These are phyloP conservation scores for Colletotrichum australisinense DNA, from an alignment of 2,329 filamentous ascomycete species.

Conservation along the genomic window DNA sequence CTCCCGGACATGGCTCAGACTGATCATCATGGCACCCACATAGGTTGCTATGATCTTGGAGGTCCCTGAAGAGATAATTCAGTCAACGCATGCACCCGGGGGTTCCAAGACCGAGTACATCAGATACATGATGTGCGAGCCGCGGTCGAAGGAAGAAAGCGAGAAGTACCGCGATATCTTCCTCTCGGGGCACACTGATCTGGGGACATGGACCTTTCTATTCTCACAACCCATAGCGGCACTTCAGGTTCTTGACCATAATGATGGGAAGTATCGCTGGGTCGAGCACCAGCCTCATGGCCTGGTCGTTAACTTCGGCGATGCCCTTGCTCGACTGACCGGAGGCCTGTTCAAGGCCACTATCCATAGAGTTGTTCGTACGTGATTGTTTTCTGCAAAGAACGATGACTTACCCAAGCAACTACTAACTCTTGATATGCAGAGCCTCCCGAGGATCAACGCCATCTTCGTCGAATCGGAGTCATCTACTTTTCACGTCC, in stretches of 20 bases:
- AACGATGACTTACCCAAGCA: too few species aligned
- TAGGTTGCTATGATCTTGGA: constrained; percentile 35
- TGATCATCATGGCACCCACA: too few species aligned
- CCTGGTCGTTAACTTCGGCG: constrained; percentile 51
- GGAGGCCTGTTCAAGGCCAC: constrained; percentile 45
- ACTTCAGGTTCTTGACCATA: constrained; percentile 49
- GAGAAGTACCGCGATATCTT: constrained; percentile 50
- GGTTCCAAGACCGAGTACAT: constrained; percentile 49
- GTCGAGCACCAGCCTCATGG: constrained; percentile 40
- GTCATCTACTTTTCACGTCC: constrained; percentile 54
- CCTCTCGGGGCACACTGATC: constrained; percentile 54
- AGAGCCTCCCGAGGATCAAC: constrained; percentile 47
- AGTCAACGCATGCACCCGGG: constrained; percentile 47
- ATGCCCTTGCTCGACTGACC: constrained; percentile 43
- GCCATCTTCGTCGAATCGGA: constrained; percentile 46
- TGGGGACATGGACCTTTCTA: constrained; percentile 49
- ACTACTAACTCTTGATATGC: too few species aligned
- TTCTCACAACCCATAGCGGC: constrained; percentile 52
- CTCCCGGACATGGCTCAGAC: too few species aligned
- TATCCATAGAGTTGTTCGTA: constrained; percentile 43
- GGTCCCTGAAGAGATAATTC: constrained; percentile 49
- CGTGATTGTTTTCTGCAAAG: too few species aligned
- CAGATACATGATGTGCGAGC: constrained; percentile 49
- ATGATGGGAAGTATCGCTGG: constrained; percentile 42
- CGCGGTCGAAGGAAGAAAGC: constrained; percentile 47